Evolutionary conservation across 805 yeast species (phyloP).

Genomic region (Blastobotrys terrestris): DNA sequence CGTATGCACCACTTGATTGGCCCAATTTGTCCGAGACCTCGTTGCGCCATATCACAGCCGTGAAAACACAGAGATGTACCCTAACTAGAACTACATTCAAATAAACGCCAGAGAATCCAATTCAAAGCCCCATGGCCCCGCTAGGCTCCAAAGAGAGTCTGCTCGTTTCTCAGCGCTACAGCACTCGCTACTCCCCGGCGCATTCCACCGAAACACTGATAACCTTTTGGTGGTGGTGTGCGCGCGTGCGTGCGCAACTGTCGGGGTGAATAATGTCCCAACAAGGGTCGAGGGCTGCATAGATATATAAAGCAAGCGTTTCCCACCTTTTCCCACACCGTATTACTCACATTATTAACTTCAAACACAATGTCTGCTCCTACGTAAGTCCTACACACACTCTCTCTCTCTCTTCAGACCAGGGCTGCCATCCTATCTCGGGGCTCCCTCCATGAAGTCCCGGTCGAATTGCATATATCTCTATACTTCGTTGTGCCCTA

Average conservation of each 20-base stretch:
- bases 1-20: not conserved
- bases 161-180: not conserved
- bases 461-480: too few species aligned
- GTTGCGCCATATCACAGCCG: too few species aligned
- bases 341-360: not conserved
- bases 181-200: not conserved
- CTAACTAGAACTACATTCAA: too few species aligned
- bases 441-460: too few species aligned
- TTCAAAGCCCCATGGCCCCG: too few species aligned
- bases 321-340: not conserved
- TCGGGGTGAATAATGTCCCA: too few species aligned
- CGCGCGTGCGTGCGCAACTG: not conserved
- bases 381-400: too few species aligned
- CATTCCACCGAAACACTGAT: not conserved
- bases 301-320: not conserved
- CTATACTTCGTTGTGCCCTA: too few species aligned
- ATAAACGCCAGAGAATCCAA: too few species aligned
- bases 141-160: not conserved
- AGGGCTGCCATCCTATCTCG: too few species aligned
- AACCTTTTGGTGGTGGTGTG: not conserved
- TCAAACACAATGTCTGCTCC: conserved; percentile 9
- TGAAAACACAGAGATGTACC: too few species aligned
- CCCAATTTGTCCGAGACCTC: not conserved
- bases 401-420: too few species aligned
- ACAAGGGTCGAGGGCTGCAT: not conserved